These are phyloP conservation scores for Aureobasidium pullulans DNA, from an alignment of 2,329 filamentous ascomycete species.

Conservation along the genomic window DNA sequence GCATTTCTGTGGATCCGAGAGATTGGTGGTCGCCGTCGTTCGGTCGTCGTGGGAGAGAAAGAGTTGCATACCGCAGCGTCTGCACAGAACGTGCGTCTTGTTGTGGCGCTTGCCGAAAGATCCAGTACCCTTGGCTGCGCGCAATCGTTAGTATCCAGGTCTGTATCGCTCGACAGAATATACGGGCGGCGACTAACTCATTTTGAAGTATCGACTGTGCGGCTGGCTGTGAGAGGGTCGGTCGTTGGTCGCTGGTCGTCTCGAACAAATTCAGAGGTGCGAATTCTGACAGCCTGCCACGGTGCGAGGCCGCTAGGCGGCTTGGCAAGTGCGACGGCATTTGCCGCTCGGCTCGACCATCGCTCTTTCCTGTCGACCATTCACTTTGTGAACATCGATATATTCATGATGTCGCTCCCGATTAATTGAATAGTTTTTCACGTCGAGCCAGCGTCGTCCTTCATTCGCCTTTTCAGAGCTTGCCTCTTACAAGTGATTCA, in stretches of 20 bases:
- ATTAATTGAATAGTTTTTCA: no score
- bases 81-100: conserved; percentile 97
- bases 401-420: no score
- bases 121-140: conserved; percentile 61
- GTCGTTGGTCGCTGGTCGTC: conserved; percentile 5
- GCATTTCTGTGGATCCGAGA: conserved; percentile 17
- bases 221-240: conserved; percentile 15
- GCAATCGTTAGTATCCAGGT: conserved; percentile 37
- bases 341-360: not conserved
- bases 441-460: no score
- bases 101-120: conserved; percentile 80
- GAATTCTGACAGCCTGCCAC: not conserved
- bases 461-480: no score
- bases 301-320: not conserved
- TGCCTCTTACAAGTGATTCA: no score
- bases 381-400: not conserved
- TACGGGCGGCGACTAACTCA: conserved; percentile 17
- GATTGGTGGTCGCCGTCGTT: not conserved
- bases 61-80: conserved; percentile 81
- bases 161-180: not conserved
- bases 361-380: not conserved
- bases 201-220: conserved; percentile 16
- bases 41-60: not conserved
- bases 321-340: not conserved
- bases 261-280: not conserved